Evolutionary conservation across 2,329 filamentous ascomycete species (phyloP).

Genomic region (Beauveria australis): DNA sequence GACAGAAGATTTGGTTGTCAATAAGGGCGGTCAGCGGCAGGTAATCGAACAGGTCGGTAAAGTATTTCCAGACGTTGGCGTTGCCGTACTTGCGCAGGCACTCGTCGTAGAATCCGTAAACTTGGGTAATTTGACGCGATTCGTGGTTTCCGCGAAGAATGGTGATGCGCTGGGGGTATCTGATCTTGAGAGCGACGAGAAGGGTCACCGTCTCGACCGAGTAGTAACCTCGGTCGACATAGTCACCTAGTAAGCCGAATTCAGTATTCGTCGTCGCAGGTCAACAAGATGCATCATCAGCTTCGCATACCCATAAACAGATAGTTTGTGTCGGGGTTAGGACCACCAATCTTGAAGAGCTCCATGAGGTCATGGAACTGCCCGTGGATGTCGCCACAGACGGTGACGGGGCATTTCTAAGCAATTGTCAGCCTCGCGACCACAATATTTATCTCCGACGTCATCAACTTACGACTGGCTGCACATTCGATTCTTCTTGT

Average conservation of each 20-base stretch:
- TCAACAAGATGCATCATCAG: background rate
- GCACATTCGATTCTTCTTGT: constrained; percentile 96
- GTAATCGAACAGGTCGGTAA: constrained; percentile 99
- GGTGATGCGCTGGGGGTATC: constrained; percentile 92
- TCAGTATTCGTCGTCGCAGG: background rate
- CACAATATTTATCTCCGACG: background rate
- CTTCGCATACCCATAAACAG: constrained; percentile 71
- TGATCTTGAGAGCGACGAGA: constrained; percentile 91
- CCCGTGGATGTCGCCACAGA: constrained; percentile 97
- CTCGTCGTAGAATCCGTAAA: constrained; percentile 98
- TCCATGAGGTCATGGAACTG: constrained; percentile 99
- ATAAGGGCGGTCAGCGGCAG: constrained; percentile 95
- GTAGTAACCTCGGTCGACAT: constrained; percentile 96
- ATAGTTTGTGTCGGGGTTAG: constrained; percentile 97
- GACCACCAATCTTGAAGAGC: constrained; percentile 97
- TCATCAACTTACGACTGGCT: constrained; percentile 73
- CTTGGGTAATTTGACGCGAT: constrained; percentile 93
- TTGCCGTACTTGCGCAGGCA: constrained; percentile 98
- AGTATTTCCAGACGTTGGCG: constrained; percentile 98
- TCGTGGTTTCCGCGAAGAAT: constrained; percentile 97
- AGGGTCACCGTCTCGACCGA: constrained; percentile 98
- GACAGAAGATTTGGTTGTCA: constrained; percentile 97
- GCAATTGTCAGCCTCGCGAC: background rate
- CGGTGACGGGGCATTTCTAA: constrained; percentile 96
- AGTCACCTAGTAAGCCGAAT: constrained; percentile 59